A percentile compares a stretch with the other conserved stretches of the same genome.
These are phyloP conservation scores for Coniella vitis DNA, from an alignment of 2,329 filamentous ascomycete genomes.

Conservation along the genomic window DNA sequence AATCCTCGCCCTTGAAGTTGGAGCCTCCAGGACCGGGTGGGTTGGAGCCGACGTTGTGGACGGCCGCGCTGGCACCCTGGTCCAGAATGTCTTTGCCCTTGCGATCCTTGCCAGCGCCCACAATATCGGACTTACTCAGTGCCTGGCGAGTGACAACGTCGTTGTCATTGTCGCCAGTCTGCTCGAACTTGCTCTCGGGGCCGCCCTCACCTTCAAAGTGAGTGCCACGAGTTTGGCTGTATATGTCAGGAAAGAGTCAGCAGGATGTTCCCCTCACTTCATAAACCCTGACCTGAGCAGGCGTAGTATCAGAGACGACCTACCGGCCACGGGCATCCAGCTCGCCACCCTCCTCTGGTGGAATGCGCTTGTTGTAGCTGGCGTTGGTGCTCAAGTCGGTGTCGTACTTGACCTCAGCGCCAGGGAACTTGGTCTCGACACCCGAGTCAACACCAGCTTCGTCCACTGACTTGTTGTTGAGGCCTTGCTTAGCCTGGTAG, in stretches of 20 bases:
- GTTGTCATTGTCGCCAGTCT: slow-evolving; percentile 32
- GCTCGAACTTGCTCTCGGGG: slow-evolving; percentile 33
- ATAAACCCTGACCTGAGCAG: too few relatives aligned
- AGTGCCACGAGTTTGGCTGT: slow-evolving; percentile 36
- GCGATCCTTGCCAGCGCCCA: slow-evolving; percentile 6
- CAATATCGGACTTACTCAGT: slow-evolving; percentile 18
- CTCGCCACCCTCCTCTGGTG: slow-evolving; percentile 37
- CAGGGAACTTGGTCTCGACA: slow-evolving; percentile 37
- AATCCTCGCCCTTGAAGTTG: slow-evolving; percentile 34
- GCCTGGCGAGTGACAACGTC: slow-evolving; percentile 26
- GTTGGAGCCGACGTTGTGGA: slow-evolving; percentile 31
- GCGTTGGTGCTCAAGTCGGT: slow-evolving; percentile 39
- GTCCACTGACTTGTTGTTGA: slow-evolving; percentile 31
- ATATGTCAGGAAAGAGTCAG: slow-evolving; percentile 10
- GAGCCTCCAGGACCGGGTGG: slow-evolving; percentile 29
- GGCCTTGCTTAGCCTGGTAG: slow-evolving; percentile 41
- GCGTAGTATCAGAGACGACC: slow-evolving; percentile 7
- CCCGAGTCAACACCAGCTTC: slow-evolving; percentile 36
- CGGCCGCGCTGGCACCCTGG: slow-evolving; percentile 31
- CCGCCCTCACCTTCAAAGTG: slow-evolving; percentile 38
- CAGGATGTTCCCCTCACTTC: background rate
- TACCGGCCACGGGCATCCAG: slow-evolving; percentile 39
- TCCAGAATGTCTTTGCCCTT: slow-evolving; percentile 24
- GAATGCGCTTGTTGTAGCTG: slow-evolving; percentile 39
- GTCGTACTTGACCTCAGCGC: slow-evolving; percentile 32